These are phyloP conservation scores for Nakaseomyces kungkrabaensis DNA, from an alignment of 1,139 yeast species.

Conservation along the genomic window DNA sequence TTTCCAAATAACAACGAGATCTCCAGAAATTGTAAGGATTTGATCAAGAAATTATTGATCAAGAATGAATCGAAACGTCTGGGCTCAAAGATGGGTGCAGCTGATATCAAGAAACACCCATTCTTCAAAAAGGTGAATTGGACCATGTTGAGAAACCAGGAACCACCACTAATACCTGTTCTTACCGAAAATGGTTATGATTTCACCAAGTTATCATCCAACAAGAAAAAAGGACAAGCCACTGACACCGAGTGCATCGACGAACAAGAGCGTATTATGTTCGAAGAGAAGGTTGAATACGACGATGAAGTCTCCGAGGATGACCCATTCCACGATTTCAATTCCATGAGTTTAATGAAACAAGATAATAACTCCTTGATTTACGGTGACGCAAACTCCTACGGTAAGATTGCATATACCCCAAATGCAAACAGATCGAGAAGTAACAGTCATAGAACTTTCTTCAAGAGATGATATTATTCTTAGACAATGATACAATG, in stretches of 20 bases:
- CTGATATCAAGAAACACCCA: slow-evolving; percentile 82
- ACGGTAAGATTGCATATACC: slow-evolving; percentile 62
- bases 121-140: slow-evolving; percentile 88
- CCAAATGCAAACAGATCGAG: slow-evolving; percentile 36
- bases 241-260: slow-evolving; percentile 10
- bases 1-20: slow-evolving; percentile 49
- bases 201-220: slow-evolving; percentile 27
- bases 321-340: slow-evolving; percentile 86
- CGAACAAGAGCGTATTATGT: slow-evolving; percentile 35
- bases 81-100: slow-evolving; percentile 90
- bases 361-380: slow-evolving; percentile 44
- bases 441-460: slow-evolving; percentile 31
- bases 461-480: slow-evolving; percentile 31
- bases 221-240: slow-evolving; percentile 14
- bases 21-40: slow-evolving; percentile 63
- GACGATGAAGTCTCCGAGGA: slow-evolving; percentile 29
- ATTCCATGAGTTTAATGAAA: slow-evolving; percentile 81
- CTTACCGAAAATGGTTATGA: slow-evolving; percentile 49
- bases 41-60: slow-evolving; percentile 69
- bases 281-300: slow-evolving; percentile 29
- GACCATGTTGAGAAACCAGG: slow-evolving; percentile 86
- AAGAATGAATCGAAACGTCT: slow-evolving; percentile 83
- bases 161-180: slow-evolving; percentile 92
- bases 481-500: neutral
- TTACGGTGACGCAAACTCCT: slow-evolving; percentile 44